Base-by-base conservation (phyloP, 139 green algal genomes). In the Yamagishiella unicocca region DNA sequence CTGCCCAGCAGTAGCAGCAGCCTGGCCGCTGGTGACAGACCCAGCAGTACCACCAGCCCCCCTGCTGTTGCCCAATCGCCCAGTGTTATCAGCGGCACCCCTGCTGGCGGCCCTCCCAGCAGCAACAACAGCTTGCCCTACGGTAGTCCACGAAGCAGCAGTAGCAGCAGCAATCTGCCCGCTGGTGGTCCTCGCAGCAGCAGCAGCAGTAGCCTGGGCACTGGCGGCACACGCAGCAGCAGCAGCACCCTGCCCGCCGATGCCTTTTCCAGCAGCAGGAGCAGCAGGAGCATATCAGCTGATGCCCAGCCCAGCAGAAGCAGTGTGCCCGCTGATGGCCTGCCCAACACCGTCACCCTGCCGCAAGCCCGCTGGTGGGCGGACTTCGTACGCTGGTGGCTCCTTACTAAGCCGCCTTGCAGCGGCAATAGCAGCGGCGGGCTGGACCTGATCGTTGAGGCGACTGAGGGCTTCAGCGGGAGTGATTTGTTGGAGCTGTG, bases 381-480 rank as follows among this genome's bases (percentile, higher is more conserved):
- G n/a, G n/a, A n/a, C n/a, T n/a, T n/a, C n/a, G 62, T 14, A 38
- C n/a, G 12, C 5, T 42, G 5, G 62, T 17, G 5, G 8, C 62
- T 8, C 29, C 62, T n/a, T 42, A 17, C 62, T 9, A 8, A 29
- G 29, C 29, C 29, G 62, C 12, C 29, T 9, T 3, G 5, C 62
- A 38, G 62, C 62, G 40, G 62, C 29, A 21, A 8, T n/a, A 42
- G 29, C 5, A 42, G n/a, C 58, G 17, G 58, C 58, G 6, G 58
- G 17, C 68, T 76, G 68, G 68, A 76, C 4, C 37, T 5, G 2
- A 4, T 76, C 4, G 68, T 14, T 7, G 68, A 53, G 2, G 24
- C 8, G 37, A 76, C 68, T 35, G 38, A 53, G 37, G 68, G 68
- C 68, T 76, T 76, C 68, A 76, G 68, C 35, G 68, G 68, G 19